Conservation (phyloP, 2,329 filamentous ascomycete species). For the Mariannaea elegans region DNA sequence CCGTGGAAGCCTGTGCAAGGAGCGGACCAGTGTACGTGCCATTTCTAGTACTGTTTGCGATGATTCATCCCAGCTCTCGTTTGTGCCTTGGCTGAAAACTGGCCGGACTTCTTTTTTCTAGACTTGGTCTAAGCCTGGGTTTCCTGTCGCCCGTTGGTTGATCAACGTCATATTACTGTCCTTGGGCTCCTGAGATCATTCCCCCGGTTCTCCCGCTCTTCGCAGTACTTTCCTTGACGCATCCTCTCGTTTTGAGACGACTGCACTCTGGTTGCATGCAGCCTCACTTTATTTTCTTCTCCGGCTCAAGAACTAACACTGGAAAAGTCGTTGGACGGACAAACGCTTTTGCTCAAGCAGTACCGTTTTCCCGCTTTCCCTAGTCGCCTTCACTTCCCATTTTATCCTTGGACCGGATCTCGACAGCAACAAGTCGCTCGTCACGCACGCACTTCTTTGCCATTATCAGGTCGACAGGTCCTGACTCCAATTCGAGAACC, state of each 20-base stretch:
- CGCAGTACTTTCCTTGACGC: neutral
- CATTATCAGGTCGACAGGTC: slow-evolving; percentile 6
- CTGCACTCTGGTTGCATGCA: slow-evolving; percentile 16
- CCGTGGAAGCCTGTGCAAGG: slow-evolving; percentile 34
- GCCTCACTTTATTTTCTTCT: slow-evolving; percentile 5
- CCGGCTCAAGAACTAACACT: slow-evolving; percentile 1
- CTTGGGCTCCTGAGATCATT: slow-evolving; percentile 17
- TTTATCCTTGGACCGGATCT: slow-evolving; percentile 7
- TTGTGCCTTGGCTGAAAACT: slow-evolving; percentile 33
- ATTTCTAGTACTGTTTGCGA: slow-evolving; percentile 30
- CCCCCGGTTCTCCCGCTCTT: slow-evolving; percentile 9
- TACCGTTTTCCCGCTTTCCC: neutral
- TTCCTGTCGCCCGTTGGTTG: slow-evolving; percentile 10
- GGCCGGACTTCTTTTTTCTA: slow-evolving; percentile 15
- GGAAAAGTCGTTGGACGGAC: slow-evolving; percentile 1
- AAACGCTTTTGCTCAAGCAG: slow-evolving; percentile 13
- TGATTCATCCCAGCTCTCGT: slow-evolving; percentile 25
- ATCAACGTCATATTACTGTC: slow-evolving; percentile 20
- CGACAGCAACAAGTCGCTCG: neutral
- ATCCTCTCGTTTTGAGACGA: neutral
- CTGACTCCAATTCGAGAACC: slow-evolving; percentile 14
- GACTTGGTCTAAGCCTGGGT: slow-evolving; percentile 13
- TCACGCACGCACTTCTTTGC: neutral
- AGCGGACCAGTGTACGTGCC: slow-evolving; percentile 32
- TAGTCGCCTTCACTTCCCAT: slow-evolving; percentile 8